Evolutionary conservation across 148 eudicot species (phyloP), one percentile per base, ranked within the genome.

Genomic region (Silene conica): DNA sequence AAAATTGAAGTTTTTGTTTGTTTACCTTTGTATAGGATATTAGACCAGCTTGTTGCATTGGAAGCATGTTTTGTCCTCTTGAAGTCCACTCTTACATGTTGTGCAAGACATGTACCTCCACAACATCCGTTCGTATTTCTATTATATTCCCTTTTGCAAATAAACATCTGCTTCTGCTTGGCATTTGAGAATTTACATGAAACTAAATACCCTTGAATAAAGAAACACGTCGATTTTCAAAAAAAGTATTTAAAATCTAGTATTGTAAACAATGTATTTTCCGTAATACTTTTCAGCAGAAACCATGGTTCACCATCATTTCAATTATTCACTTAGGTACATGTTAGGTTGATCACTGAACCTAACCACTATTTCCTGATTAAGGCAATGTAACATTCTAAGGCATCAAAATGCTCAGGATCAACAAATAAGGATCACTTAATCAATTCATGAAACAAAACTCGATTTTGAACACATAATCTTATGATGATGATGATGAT

Each of bases 401-500:
- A 38, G 22, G 3, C 56, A 75, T 21, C 38, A 75, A 69, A 74
- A 50, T 74, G 77, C 69, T 74, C 28, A 55, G 69, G 54, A 71
- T 64, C 56, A 55, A 69, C 12, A 10, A 31, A 12, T 16, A 62
- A 34, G 28, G 23, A 70, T n/a, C 34, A 9, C 15, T 15, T 16
- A 71, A 54, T 55, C 78, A 69, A 77, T 55, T 74, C 56, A 20
- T 52, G 13, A 59, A 80, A 70, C 67, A 74, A 63, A 65, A 31
- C 60, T 34, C 19, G 43, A 48, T 6, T 66, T 54, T 65, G 55
- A 58, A 1, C 23, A 52, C 10, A 71, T 57, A 18, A 10, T 59
- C 55, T 66, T 46, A 46, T 26, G 15, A 82, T 69, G 74, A 70
- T 28, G 41, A 50, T 46, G 43, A 31, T 31, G 34, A 31, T 31